Percentiles rank a stretch among this genome's conserved stretches.
phyloP scores from a whole-genome alignment of 2,329 filamentous ascomycete genomes.

The Trichoderma sp. region DNA sequence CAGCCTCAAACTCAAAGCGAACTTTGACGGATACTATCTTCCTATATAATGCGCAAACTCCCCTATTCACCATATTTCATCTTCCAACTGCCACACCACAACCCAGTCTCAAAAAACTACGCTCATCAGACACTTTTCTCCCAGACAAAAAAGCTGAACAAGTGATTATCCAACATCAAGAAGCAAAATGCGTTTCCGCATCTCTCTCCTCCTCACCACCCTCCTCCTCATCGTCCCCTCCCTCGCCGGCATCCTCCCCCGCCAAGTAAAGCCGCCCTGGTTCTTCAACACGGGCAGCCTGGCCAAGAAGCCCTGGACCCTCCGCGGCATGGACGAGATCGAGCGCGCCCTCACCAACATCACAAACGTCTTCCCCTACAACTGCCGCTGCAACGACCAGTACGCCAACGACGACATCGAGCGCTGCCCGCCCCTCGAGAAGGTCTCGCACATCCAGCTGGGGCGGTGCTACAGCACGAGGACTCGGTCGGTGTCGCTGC shows the following conservation, averaged over 20 bases:
- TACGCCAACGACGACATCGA: slow-evolving; percentile 1
- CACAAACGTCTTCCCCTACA: neutral
- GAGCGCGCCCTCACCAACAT: neutral
- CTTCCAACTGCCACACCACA: neutral
- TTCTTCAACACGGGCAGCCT: neutral
- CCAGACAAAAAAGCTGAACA: neutral
- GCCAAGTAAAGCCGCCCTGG: neutral
- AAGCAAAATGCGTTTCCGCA: neutral
- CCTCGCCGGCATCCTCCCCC: neutral
- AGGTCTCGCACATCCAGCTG: neutral
- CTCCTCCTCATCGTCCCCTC: neutral
- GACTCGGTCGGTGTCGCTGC: neutral
- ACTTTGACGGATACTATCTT: neutral
- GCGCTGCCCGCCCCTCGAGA: neutral
- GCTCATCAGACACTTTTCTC: neutral
- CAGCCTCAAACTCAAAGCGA: neutral
- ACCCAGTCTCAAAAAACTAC: neutral
- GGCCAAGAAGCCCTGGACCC: neutral
- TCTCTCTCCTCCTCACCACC: neutral
- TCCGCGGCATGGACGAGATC: slow-evolving; percentile 1
- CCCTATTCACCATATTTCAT: neutral
- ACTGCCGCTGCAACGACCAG: neutral
- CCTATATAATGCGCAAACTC: neutral
- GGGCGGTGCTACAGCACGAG: neutral
- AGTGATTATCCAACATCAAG: neutral